phyloP scores from a whole-genome alignment of 1,284 basidiomycete genomes.

The Cutaneotrichosporon curvatum region DNA sequence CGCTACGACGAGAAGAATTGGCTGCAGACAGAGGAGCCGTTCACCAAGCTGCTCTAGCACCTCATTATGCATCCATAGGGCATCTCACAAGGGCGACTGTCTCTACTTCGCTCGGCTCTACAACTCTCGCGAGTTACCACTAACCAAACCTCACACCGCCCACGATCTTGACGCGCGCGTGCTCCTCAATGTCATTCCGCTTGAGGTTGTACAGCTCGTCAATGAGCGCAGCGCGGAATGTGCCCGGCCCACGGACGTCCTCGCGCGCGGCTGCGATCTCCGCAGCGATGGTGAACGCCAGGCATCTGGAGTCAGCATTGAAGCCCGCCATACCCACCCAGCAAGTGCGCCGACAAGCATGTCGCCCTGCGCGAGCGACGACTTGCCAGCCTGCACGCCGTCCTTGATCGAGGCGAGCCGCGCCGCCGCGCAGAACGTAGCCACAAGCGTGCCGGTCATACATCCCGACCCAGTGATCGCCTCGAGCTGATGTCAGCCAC shows the following conservation, averaged over 20 bases:
- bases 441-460: slow-evolving; percentile 55
- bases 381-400: slow-evolving; percentile 7
- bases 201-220: slow-evolving; percentile 67
- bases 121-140: not conserved
- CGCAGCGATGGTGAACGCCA: slow-evolving; percentile 75
- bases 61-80: too few species aligned
- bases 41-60: slow-evolving; percentile 40
- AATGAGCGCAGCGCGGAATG: slow-evolving; percentile 78
- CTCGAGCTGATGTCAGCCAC: slow-evolving; percentile 50
- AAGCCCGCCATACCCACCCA: slow-evolving; percentile 51
- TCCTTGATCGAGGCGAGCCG: slow-evolving; percentile 37
- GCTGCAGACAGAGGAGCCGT: slow-evolving; percentile 78
- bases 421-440: slow-evolving; percentile 65
- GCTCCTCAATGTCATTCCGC: slow-evolving; percentile 51
- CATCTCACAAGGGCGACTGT: too few species aligned
- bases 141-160: not conserved
- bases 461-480: slow-evolving; percentile 87
- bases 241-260: slow-evolving; percentile 74
- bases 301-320: slow-evolving; percentile 53
- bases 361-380: slow-evolving; percentile 58
- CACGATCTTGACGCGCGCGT: slow-evolving; percentile 51
- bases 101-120: too few species aligned
- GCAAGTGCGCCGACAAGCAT: slow-evolving; percentile 67
- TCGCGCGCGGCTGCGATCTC: slow-evolving; percentile 65
- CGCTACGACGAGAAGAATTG: slow-evolving; percentile 46